phyloP scores from a whole-genome alignment of 2,329 filamentous ascomycete species.

The Amauroascus niger region DNA sequence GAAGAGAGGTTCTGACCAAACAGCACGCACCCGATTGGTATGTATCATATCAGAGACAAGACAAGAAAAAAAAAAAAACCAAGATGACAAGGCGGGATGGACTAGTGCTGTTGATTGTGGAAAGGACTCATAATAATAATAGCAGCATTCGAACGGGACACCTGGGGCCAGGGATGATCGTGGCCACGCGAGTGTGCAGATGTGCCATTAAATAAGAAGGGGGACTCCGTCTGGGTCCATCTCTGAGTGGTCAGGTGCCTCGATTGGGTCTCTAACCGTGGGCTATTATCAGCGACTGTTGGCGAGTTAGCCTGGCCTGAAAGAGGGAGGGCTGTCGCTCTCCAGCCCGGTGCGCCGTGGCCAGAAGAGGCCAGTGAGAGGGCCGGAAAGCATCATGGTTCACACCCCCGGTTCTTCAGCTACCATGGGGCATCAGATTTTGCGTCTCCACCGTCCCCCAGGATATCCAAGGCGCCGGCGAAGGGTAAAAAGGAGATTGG shows the following conservation, averaged over 20 bases:
- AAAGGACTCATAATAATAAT: background rate
- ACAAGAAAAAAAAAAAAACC: background rate
- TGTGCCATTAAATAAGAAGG: background rate
- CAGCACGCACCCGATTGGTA: slow-evolving; percentile 9
- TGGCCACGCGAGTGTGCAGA: background rate
- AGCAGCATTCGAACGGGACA: background rate
- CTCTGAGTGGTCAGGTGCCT: slow-evolving; percentile 4
- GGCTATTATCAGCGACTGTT: background rate
- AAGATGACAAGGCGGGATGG: background rate
- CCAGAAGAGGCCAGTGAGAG: slow-evolving; percentile 12
- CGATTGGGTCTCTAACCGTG: background rate
- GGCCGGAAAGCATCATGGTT: slow-evolving; percentile 6
- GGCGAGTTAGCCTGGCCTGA: background rate
- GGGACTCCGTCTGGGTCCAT: background rate
- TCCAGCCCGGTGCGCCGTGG: too few species aligned
- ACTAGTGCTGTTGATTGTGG: background rate
- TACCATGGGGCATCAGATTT: background rate
- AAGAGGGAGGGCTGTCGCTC: too few species aligned
- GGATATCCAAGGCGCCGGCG: slow-evolving; percentile 10
- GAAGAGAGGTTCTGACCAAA: slow-evolving; percentile 4
- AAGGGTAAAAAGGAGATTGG: slow-evolving; percentile 1
- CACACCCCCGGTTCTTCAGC: slow-evolving; percentile 10
- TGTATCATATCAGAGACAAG: too few species aligned
- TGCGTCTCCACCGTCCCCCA: slow-evolving; percentile 1
- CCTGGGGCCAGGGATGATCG: background rate